Percentiles rank a stretch among this genome's conserved stretches.
Evolutionary conservation across 1,284 basidiomycete species (phyloP).

Genomic region (Earliella scabrosa): DNA sequence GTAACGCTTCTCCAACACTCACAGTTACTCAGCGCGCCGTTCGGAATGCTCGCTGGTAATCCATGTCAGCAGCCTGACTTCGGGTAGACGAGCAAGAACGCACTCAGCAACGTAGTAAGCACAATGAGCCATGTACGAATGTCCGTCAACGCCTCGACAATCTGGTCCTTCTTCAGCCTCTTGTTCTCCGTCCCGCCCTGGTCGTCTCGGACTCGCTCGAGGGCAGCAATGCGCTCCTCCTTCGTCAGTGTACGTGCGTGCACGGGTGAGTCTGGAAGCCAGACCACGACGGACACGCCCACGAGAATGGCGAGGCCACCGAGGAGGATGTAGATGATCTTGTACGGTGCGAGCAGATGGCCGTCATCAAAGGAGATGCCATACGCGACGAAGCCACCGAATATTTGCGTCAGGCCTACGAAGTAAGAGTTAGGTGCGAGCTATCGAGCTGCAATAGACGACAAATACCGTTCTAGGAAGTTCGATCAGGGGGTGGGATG

Average conservation of each 20-base stretch:
- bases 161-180: conserved; percentile 62
- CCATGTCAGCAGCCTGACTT: conserved; percentile 14
- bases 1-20: no score
- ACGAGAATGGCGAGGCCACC: conserved; percentile 65
- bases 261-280: conserved; percentile 70
- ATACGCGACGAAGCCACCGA: conserved; percentile 72
- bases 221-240: conserved; percentile 64
- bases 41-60: conserved; percentile 59
- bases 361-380: conserved; percentile 63
- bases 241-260: conserved; percentile 58
- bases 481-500: neutral
- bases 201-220: conserved; percentile 72
- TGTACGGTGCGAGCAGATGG: conserved; percentile 53
- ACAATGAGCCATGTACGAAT: conserved; percentile 69
- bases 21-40: conserved; percentile 70
- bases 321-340: conserved; percentile 65
- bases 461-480: conserved; percentile 26
- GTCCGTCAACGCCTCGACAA: conserved; percentile 61
- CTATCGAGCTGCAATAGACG: neutral
- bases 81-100: conserved; percentile 25
- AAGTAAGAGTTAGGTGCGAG: neutral
- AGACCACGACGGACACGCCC: conserved; percentile 59
- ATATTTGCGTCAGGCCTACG: conserved; percentile 60
- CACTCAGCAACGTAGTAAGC: conserved; percentile 60
- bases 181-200: conserved; percentile 68